These are phyloP conservation scores for Coemansia sp. DNA, from an alignment of 371 early-diverging fungal species.

Conservation along the genomic window DNA sequence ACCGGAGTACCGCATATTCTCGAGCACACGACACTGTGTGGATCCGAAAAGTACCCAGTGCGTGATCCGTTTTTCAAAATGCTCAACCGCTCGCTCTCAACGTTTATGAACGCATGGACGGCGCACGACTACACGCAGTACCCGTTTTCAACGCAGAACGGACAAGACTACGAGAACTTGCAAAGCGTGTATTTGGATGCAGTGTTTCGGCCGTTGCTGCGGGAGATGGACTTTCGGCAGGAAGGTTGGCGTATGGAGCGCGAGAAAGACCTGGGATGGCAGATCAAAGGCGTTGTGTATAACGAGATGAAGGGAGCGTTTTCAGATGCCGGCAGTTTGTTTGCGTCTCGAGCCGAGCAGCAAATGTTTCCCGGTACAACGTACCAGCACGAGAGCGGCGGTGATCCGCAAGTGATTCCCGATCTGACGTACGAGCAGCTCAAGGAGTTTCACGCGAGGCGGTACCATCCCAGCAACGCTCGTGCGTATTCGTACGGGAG, in stretches of 20 bases:
- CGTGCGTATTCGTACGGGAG: slow-evolving; percentile 88
- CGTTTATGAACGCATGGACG: slow-evolving; percentile 97
- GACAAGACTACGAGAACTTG: slow-evolving; percentile 81
- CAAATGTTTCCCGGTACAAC: slow-evolving; percentile 81
- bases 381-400: slow-evolving; percentile 83
- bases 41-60: slow-evolving; percentile 83
- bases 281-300: slow-evolving; percentile 92
- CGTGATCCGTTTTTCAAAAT: slow-evolving; percentile 97
- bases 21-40: slow-evolving; percentile 94
- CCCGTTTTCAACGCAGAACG: slow-evolving; percentile 91
- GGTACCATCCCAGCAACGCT: slow-evolving; percentile 92
- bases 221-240: slow-evolving; percentile 80
- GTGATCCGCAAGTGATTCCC: slow-evolving; percentile 86
- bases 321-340: slow-evolving; percentile 76
- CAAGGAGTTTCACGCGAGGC: slow-evolving; percentile 72
- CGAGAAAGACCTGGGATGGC: slow-evolving; percentile 57
- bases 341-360: slow-evolving; percentile 74
- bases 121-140: slow-evolving; percentile 88
- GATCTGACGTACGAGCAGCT: slow-evolving; percentile 82
- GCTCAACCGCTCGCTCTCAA: slow-evolving; percentile 92
- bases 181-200: slow-evolving; percentile 93
- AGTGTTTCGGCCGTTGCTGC: slow-evolving; percentile 76
- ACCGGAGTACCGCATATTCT: slow-evolving; percentile 94
- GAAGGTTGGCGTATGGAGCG: slow-evolving; percentile 96
- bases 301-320: slow-evolving; percentile 95